These are phyloP conservation scores for Saccharomyces uvarum DNA, from an alignment of 1,139 yeast species.

Conservation along the genomic window DNA sequence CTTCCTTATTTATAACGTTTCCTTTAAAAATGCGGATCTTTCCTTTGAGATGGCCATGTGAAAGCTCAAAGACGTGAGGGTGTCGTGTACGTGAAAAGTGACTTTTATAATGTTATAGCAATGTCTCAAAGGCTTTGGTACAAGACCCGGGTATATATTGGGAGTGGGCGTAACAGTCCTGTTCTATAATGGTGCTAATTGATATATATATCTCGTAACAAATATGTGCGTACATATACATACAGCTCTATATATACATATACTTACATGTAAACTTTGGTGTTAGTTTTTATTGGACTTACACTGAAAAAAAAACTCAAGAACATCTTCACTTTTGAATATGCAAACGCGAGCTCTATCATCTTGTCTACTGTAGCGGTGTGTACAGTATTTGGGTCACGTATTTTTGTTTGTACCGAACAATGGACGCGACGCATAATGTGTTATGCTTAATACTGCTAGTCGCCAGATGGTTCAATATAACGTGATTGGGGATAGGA, in stretches of 20 bases:
- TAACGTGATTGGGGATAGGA: slow-evolving; percentile 94
- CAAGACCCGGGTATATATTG: not conserved
- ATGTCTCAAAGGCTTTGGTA: not conserved
- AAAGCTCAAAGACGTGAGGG: slow-evolving; percentile 1
- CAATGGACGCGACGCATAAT: slow-evolving; percentile 80
- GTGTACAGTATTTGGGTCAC: slow-evolving; percentile 7
- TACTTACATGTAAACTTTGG: not conserved
- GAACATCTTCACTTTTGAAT: not conserved
- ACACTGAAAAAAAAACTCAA: not conserved
- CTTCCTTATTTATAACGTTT: not conserved
- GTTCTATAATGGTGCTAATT: not conserved
- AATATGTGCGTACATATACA: not conserved
- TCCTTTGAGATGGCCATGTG: not conserved
- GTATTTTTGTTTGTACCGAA: slow-evolving; percentile 81
- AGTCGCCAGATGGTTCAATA: slow-evolving; percentile 87
- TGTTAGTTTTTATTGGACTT: not conserved
- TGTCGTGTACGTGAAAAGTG: not conserved
- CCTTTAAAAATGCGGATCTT: not conserved
- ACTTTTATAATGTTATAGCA: not conserved
- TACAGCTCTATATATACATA: not conserved
- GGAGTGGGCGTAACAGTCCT: not conserved
- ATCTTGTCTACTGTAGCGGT: slow-evolving; percentile 3
- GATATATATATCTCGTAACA: not conserved
- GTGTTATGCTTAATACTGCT: slow-evolving; percentile 91
- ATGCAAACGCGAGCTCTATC: not conserved